A percentile compares a stretch with the other conserved stretches of the same genome.
Evolutionary conservation across 371 early-diverging fungal species (phyloP).

Genomic region (Circinella umbellata): DNA sequence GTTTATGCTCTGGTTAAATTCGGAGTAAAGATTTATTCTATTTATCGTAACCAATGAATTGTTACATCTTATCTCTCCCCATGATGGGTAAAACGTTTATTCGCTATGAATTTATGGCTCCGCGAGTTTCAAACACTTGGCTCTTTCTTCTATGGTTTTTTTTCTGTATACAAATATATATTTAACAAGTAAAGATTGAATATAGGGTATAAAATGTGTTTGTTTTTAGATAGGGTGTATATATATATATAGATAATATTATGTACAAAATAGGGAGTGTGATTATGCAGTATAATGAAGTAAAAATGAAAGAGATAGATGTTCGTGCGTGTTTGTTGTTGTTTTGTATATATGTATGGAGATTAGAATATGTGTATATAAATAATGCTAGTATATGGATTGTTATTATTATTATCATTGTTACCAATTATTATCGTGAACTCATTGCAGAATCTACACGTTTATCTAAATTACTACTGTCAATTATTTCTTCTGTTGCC

Average conservation of each 20-base stretch:
- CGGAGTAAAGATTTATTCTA: not conserved
- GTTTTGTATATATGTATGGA: not conserved
- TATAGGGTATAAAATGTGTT: not conserved
- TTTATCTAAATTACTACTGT: not conserved
- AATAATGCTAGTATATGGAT: not conserved
- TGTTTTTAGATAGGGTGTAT: no score
- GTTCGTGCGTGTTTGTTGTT: not conserved
- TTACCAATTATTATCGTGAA: conserved; percentile 1
- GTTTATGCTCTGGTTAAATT: conserved; percentile 1
- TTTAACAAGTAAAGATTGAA: no score
- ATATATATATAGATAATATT: not conserved
- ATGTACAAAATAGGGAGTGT: not conserved
- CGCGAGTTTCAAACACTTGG: no score
- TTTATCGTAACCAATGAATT: conserved; percentile 2
- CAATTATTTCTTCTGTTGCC: conserved; percentile 39
- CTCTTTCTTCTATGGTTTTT: no score
- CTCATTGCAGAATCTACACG: conserved; percentile 16
- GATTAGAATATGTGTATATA: not conserved
- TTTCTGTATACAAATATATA: no score
- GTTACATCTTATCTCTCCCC: not conserved
- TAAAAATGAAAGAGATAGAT: no score
- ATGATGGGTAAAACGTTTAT: not conserved
- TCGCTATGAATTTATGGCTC: not conserved
- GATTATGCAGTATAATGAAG: conserved; percentile 3
- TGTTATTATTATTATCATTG: not conserved